Conservation (phyloP, 768 basidiomycete genomes). For the Podaxis carcinomalis region DNA sequence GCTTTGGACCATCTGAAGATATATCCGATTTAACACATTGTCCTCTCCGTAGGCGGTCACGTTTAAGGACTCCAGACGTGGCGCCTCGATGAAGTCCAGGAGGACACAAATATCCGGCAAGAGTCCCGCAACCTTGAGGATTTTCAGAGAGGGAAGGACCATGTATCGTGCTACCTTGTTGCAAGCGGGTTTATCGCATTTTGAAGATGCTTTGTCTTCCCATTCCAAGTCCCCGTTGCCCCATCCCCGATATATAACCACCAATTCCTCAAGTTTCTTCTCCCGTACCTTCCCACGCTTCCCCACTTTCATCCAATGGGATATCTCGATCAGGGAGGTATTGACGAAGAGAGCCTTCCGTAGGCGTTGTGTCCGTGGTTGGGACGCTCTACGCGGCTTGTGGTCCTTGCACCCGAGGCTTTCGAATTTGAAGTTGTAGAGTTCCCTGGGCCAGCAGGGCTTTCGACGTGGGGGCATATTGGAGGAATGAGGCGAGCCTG, state of each 20-base stretch:
- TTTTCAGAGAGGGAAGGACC: not conserved
- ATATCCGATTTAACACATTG: not conserved
- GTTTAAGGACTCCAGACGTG: not conserved
- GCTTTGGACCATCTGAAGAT: not conserved
- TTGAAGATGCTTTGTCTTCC: not conserved
- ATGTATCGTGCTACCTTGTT: not conserved
- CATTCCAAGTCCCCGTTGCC: not conserved
- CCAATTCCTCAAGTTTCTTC: not conserved
- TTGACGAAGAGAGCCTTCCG: not conserved
- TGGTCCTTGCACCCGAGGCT: not conserved
- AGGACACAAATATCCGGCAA: constrained; percentile 4
- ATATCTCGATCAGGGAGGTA: not conserved
- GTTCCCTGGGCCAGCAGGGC: not conserved
- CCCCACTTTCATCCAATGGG: not conserved
- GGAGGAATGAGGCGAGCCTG: not conserved
- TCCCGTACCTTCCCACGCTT: not conserved
- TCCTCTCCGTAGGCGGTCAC: not conserved
- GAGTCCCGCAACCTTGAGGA: not conserved
- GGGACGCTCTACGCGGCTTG: not conserved
- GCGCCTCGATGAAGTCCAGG: not conserved
- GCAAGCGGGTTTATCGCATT: not conserved
- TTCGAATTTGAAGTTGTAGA: not conserved
- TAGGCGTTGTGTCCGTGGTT: not conserved
- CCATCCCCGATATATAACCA: not conserved
- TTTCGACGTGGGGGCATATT: not conserved